These are phyloP conservation scores for Eutypella sp. DNA, from an alignment of 2,329 filamentous ascomycete genomes.

Conservation along the genomic window DNA sequence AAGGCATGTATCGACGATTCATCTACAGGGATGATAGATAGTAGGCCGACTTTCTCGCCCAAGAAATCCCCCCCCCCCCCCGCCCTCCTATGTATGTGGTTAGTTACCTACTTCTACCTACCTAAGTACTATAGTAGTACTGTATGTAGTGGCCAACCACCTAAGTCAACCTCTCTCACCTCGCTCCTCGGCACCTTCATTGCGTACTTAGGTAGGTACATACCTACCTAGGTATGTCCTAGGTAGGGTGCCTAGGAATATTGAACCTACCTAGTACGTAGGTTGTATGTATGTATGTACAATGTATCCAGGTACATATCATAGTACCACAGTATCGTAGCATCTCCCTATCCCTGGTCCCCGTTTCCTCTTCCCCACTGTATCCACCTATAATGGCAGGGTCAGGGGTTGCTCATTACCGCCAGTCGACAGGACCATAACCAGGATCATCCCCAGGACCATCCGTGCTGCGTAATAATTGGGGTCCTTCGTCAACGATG, in stretches of 20 bases:
- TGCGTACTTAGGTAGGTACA: too few species aligned
- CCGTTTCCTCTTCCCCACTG: not conserved
- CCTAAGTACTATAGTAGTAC: too few species aligned
- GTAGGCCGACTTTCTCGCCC: not conserved
- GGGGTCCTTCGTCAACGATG: not conserved
- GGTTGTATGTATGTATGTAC: not conserved
- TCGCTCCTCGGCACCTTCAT: too few species aligned
- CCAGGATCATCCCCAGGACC: too few species aligned
- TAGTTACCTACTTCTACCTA: too few species aligned
- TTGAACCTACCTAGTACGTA: too few species aligned
- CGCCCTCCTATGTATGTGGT: too few species aligned
- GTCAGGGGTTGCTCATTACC: not conserved
- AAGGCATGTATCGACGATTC: not conserved
- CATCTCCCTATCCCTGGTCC: not conserved
- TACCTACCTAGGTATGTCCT: too few species aligned
- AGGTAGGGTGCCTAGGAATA: too few species aligned
- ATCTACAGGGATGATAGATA: not conserved
- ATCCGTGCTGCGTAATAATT: conserved; percentile 1
- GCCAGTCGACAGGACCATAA: not conserved
- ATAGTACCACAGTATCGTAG: not conserved
- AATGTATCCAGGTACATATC: not conserved
- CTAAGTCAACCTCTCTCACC: too few species aligned
- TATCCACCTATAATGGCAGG: not conserved
- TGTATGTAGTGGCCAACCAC: too few species aligned
- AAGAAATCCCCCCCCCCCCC: too few species aligned